Conservation (phyloP, 2,329 filamentous ascomycete species). For the Stemphylium vesicarium region DNA sequence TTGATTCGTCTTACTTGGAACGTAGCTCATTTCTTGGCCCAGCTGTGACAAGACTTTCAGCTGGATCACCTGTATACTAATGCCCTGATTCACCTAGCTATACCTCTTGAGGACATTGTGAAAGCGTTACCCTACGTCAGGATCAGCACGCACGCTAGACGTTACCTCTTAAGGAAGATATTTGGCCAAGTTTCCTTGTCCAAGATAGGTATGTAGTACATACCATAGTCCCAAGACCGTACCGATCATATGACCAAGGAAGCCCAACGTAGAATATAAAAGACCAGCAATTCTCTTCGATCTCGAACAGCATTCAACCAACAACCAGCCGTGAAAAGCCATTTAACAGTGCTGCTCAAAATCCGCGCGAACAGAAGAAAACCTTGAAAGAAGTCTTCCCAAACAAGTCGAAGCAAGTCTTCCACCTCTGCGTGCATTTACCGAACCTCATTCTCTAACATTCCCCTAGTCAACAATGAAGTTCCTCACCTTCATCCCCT, state of each 20-base stretch:
- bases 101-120: neutral
- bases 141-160: too few species aligned
- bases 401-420: neutral
- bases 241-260: neutral
- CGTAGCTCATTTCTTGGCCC: neutral
- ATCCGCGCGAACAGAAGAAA: neutral
- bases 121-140: too few species aligned
- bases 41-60: neutral
- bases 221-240: neutral
- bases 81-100: neutral
- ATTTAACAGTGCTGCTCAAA: neutral
- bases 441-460: neutral
- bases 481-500: conserved; percentile 5
- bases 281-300: neutral
- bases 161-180: neutral
- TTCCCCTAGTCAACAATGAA: conserved; percentile 3
- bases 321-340: neutral
- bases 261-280: neutral
- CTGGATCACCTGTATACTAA: neutral
- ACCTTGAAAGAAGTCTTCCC: neutral
- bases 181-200: neutral
- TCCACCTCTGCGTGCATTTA: neutral
- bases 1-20: neutral
- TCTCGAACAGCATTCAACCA: neutral
- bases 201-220: neutral